Evolutionary conservation across 2,329 filamentous ascomycete species (phyloP).

Genomic region (Orbilia ellipsospora): DNA sequence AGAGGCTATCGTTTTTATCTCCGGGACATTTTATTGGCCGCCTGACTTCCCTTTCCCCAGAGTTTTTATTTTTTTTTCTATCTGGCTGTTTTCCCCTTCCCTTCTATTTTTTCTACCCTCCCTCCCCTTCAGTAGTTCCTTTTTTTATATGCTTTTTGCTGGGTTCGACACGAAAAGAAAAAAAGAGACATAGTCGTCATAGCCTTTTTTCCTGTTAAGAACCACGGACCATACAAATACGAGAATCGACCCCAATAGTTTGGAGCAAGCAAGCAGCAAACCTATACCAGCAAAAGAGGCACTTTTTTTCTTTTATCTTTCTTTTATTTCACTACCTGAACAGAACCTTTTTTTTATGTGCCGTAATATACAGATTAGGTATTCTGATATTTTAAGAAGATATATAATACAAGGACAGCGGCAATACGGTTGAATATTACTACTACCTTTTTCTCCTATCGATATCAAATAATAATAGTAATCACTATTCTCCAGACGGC

Average conservation of each 20-base stretch:
- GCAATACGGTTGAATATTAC: no score
- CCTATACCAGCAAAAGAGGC: no score
- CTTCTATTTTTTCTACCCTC: slow-evolving; percentile 11
- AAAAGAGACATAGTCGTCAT: not conserved
- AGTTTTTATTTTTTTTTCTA: slow-evolving; percentile 8
- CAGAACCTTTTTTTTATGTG: no score
- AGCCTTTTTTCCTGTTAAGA: not conserved
- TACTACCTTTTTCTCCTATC: no score
- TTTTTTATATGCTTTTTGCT: not conserved
- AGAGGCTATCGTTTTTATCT: slow-evolving; percentile 35
- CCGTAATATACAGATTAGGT: no score
- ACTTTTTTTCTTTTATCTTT: no score
- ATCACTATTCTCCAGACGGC: no score
- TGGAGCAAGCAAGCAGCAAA: slow-evolving; percentile 23
- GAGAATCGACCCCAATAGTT: slow-evolving; percentile 25
- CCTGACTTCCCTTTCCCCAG: slow-evolving; percentile 39
- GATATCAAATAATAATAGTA: no score
- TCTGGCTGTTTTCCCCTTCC: slow-evolving; percentile 3
- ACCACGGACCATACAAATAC: slow-evolving; percentile 43
- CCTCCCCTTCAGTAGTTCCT: not conserved
- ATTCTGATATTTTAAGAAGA: no score
- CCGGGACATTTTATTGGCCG: slow-evolving; percentile 54
- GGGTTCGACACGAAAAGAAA: not conserved
- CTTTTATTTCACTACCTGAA: no score
- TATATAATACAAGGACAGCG: no score